These are phyloP conservation scores for Cucumis sativus DNA, from an alignment of 306 rosid genomes.

Conservation along the genomic window Cucumber_9930_V3 NC_026655.2:4974001-4974500, in stretches of 20 bases:
- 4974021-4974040: constrained; percentile 2
- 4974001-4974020: background rate
- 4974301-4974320: constrained; percentile 1
- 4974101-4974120: background rate
- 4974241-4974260: background rate
- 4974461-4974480: background rate
- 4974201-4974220: background rate
- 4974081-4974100: background rate
- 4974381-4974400: background rate
- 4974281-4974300: constrained; percentile 7
- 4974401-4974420: background rate
- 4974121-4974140: constrained; percentile 3
- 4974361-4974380: background rate
- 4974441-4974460: constrained; percentile 6
- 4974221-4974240: constrained; percentile 1
- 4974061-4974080: background rate
- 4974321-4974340: constrained; percentile 7
- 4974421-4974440: constrained; percentile 5
- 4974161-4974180: background rate
- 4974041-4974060: background rate
- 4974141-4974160: background rate
- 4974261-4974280: constrained; percentile 16
- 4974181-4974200: background rate
- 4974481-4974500: background rate
- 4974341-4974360: background rate